Conservation (phyloP, 2,329 filamentous ascomycete genomes). For the Pestalotiopsis sp. region DNA sequence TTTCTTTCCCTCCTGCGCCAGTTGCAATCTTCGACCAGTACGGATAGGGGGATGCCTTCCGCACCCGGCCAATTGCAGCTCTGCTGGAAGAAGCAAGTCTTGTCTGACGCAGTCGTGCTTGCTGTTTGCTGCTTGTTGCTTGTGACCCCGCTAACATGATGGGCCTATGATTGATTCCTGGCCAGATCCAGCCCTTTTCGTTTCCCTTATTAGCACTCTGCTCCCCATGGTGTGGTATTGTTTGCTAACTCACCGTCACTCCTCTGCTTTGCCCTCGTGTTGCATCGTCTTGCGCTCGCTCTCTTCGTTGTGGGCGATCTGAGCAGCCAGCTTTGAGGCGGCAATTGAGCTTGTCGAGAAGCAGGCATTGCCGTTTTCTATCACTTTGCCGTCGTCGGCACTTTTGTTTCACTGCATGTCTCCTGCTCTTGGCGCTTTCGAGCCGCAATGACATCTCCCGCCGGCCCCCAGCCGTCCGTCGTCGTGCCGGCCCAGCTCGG, state of each 20-base stretch:
- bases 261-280: too few species aligned
- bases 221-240: not conserved
- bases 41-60: not conserved
- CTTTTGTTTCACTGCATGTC: not conserved
- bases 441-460: constrained; percentile 12
- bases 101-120: not conserved
- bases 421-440: not conserved
- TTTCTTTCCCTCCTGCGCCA: not conserved
- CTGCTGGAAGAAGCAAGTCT: not conserved
- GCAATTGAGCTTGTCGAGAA: not conserved
- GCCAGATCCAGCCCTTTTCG: not conserved
- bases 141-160: not conserved
- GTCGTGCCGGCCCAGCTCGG: constrained; percentile 81
- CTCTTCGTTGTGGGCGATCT: not conserved
- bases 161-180: not conserved
- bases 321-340: not conserved
- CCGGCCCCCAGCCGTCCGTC: constrained; percentile 24
- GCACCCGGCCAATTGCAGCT: not conserved
- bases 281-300: too few species aligned
- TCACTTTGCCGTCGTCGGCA: not conserved
- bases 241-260: not conserved
- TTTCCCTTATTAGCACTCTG: not conserved
- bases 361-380: not conserved
- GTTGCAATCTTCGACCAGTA: not conserved
- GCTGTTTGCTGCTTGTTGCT: not conserved